Evolutionary conservation across 495 filamentous ascomycete species (phyloP).

Genomic region (Aspergillus saccharolyticus): DNA sequence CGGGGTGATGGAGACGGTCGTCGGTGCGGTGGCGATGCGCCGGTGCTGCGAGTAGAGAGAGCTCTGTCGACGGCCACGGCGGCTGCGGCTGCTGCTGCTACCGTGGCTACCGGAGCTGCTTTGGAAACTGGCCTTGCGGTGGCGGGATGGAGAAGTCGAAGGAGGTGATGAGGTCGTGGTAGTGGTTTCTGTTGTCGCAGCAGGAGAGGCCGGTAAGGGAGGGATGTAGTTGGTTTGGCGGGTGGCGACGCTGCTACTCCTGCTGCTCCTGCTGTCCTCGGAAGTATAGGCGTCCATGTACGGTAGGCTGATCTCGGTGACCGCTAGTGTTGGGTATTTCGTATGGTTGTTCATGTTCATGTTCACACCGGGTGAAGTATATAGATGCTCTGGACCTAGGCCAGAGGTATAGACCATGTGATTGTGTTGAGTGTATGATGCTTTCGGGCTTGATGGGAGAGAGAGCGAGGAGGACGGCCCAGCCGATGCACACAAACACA

Average conservation of each 20-base stretch:
- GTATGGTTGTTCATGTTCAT: background rate
- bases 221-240: constrained; percentile 17
- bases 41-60: constrained; percentile 32
- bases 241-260: no score
- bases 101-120: constrained; percentile 29
- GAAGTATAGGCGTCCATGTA: constrained; percentile 4
- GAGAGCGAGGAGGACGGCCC: constrained; percentile 5
- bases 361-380: constrained; percentile 1
- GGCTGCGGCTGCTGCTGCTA: no score
- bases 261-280: no score
- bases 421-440: constrained; percentile 3
- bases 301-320: constrained; percentile 9
- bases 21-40: constrained; percentile 21
- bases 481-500: constrained; percentile 17
- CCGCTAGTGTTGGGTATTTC: background rate
- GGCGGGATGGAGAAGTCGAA: constrained; percentile 17
- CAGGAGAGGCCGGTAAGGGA: constrained; percentile 24
- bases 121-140: constrained; percentile 20
- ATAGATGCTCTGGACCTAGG: background rate
- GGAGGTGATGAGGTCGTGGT: constrained; percentile 24
- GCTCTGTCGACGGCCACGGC: no score
- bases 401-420: constrained; percentile 22
- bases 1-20: constrained; percentile 27
- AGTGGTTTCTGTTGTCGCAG: constrained; percentile 11
- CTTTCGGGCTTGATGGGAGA: no score